Conservation (phyloP, 495 filamentous ascomycete genomes). For the Lophiotrema nucula region DNA sequence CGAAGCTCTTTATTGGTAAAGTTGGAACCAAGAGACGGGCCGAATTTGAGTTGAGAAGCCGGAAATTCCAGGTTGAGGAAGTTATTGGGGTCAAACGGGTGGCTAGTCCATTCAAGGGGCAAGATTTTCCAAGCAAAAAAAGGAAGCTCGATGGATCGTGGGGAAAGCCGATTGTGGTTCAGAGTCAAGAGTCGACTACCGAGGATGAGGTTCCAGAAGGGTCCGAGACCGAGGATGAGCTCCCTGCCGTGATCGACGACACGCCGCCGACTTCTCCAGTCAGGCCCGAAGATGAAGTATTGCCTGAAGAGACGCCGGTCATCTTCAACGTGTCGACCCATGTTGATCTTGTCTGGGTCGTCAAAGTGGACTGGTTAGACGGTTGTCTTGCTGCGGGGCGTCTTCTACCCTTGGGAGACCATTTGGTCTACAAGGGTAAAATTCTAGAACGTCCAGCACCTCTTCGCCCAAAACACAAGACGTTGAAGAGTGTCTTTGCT, state of each 20-base stretch:
- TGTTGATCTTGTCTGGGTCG: slow-evolving; percentile 57
- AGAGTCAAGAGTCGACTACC: slow-evolving; percentile 16
- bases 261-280: not conserved
- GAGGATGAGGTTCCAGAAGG: slow-evolving; percentile 16
- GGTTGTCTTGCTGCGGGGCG: slow-evolving; percentile 55
- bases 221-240: slow-evolving; percentile 33
- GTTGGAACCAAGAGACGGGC: slow-evolving; percentile 68
- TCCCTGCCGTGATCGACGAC: not conserved
- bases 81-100: slow-evolving; percentile 19
- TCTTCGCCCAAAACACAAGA: too few species aligned
- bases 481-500: too few species aligned
- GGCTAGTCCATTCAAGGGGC: not conserved
- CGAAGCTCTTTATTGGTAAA: slow-evolving; percentile 69
- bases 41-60: slow-evolving; percentile 70
- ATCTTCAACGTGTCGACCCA: not conserved
- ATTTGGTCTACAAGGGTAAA: slow-evolving; percentile 65
- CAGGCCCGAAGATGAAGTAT: not conserved
- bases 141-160: slow-evolving; percentile 23
- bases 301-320: not conserved
- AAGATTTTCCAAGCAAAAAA: slow-evolving; percentile 38
- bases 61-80: slow-evolving; percentile 62
- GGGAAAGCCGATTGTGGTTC: slow-evolving; percentile 1
- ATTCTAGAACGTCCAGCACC: slow-evolving; percentile 30
- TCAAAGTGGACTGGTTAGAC: slow-evolving; percentile 74
- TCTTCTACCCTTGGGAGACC: slow-evolving; percentile 59